Conservation (phyloP, 2,329 filamentous ascomycete species). For the Paecilomyces sp. region DNA sequence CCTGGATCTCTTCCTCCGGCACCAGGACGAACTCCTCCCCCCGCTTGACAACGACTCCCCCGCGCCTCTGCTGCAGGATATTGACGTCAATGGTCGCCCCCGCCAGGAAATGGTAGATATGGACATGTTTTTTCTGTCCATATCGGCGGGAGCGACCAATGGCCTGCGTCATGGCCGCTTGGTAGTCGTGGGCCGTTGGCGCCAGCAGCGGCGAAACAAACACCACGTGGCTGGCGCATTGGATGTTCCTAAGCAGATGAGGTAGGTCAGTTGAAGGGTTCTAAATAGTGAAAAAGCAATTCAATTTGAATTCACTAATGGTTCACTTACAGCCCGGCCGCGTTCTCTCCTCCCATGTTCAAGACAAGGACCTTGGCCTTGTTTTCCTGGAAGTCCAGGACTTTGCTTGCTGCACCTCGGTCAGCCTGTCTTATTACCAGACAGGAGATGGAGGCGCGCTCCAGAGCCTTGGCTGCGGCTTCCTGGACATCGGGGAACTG, state of each 20-base stretch:
- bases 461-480: constrained; percentile 23
- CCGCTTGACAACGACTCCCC: constrained; percentile 20
- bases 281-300: background rate
- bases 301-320: background rate
- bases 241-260: constrained; percentile 47
- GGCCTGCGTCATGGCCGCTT: constrained; percentile 55
- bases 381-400: constrained; percentile 34
- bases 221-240: constrained; percentile 57
- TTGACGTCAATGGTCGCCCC: constrained; percentile 40
- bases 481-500: constrained; percentile 43
- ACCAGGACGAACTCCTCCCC: constrained; percentile 14
- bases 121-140: constrained; percentile 51
- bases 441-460: constrained; percentile 21
- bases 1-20: constrained; percentile 11
- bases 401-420: constrained; percentile 21
- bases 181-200: constrained; percentile 46
- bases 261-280: constrained; percentile 6
- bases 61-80: constrained; percentile 31
- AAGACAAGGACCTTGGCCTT: constrained; percentile 49
- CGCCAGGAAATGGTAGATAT: constrained; percentile 48
- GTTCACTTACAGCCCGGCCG: constrained; percentile 51
- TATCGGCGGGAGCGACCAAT: constrained; percentile 55
- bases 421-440: constrained; percentile 29
- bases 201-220: constrained; percentile 53
- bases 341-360: constrained; percentile 49